Conservation (phyloP, 257 asterid species). For the Parsonsia alboflavescens region DNA sequence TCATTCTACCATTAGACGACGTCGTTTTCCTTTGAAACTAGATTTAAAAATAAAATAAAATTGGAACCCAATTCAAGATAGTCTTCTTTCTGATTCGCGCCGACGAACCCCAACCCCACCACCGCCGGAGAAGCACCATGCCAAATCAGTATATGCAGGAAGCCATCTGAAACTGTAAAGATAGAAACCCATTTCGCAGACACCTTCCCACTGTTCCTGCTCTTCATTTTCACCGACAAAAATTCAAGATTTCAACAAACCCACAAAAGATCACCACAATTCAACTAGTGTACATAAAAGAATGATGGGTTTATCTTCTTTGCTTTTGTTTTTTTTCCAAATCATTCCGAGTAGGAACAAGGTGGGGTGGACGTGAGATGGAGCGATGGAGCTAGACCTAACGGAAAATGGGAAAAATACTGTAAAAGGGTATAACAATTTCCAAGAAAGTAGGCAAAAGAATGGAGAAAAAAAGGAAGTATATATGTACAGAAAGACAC, state of each 20-base stretch:
- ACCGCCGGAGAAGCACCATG: no score
- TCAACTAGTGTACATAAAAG: neutral
- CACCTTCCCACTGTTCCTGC: slow-evolving; percentile 50
- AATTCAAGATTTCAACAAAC: neutral
- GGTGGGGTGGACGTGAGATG: neutral
- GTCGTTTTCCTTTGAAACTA: no score
- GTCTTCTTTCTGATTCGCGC: no score
- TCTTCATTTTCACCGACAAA: slow-evolving; percentile 42
- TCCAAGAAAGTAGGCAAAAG: slow-evolving; percentile 14
- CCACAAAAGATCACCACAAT: slow-evolving; percentile 4
- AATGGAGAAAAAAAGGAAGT: neutral
- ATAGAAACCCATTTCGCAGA: slow-evolving; percentile 79
- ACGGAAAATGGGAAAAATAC: neutral
- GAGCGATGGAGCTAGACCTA: slow-evolving; percentile 23
- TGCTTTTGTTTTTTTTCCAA: neutral
- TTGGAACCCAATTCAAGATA: no score
- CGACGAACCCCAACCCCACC: no score
- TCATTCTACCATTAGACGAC: no score
- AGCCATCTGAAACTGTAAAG: no score
- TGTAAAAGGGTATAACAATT: neutral
- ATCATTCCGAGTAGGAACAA: neutral
- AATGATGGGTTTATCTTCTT: slow-evolving; percentile 1
- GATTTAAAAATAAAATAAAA: no score
- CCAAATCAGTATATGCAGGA: no score
- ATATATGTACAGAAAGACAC: neutral